Evolutionary conservation across 2,329 filamentous ascomycete species (phyloP).

Genomic region (Talaromyces sp.): DNA sequence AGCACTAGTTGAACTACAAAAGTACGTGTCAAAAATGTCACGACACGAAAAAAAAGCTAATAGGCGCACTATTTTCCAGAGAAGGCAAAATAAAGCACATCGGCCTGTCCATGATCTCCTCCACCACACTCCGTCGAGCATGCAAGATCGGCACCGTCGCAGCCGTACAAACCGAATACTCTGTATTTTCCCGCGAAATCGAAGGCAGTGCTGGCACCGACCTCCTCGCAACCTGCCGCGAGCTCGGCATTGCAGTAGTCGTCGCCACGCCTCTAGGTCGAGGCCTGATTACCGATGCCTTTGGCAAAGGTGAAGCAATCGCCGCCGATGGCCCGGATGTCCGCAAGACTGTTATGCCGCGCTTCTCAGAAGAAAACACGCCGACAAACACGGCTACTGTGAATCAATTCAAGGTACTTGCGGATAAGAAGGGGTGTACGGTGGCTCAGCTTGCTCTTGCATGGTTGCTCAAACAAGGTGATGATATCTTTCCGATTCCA

Average conservation of each 20-base stretch:
- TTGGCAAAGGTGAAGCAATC: slow-evolving; percentile 1
- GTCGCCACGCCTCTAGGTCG: slow-evolving; percentile 33
- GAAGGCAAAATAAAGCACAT: slow-evolving; percentile 52
- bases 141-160: slow-evolving; percentile 45
- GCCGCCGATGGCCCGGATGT: slow-evolving; percentile 1
- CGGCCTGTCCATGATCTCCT: slow-evolving; percentile 47
- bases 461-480: slow-evolving; percentile 57
- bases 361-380: slow-evolving; percentile 1
- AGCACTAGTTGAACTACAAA: slow-evolving; percentile 40
- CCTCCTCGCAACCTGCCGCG: slow-evolving; percentile 35
- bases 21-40: neutral
- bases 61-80: slow-evolving; percentile 15
- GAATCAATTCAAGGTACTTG: slow-evolving; percentile 40
- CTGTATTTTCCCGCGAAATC: slow-evolving; percentile 46
- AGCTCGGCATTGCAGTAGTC: slow-evolving; percentile 38
- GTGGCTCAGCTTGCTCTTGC: slow-evolving; percentile 56
- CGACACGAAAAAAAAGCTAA: neutral
- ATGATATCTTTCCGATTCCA: slow-evolving; percentile 25
- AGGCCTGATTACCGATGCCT: slow-evolving; percentile 15
- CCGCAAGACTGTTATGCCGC: neutral
- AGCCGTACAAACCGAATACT: slow-evolving; percentile 53
- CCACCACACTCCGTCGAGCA: slow-evolving; percentile 47
- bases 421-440: slow-evolving; percentile 51
- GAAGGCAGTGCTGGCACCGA: slow-evolving; percentile 29
- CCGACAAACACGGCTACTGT: slow-evolving; percentile 19